Percentiles rank a stretch among this genome's conserved stretches.
These are phyloP conservation scores for Russula brevipes DNA, from an alignment of 768 basidiomycete genomes.

Conservation along the genomic window DNA sequence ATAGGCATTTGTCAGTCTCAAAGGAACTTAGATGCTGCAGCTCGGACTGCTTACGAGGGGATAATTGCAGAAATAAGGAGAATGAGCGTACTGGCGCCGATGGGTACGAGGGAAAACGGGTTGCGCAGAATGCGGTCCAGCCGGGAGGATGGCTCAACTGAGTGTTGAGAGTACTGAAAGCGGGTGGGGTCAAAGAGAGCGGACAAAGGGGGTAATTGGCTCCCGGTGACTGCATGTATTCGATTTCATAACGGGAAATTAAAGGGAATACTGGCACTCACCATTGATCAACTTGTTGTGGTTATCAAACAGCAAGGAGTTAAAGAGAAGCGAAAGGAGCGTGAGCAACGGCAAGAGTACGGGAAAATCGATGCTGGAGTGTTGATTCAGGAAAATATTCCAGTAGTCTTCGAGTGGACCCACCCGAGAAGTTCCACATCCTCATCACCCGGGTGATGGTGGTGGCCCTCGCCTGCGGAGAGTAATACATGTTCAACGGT, in stretches of 20 bases:
- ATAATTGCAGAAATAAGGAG: constrained; percentile 49
- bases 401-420: constrained; percentile 23
- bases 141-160: constrained; percentile 19
- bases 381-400: not conserved
- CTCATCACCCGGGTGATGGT: constrained; percentile 65
- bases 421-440: constrained; percentile 39
- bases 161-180: constrained; percentile 32
- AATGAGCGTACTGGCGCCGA: constrained; percentile 52
- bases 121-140: constrained; percentile 45
- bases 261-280: constrained; percentile 34
- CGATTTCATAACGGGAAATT: not conserved
- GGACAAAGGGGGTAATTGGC: constrained; percentile 51
- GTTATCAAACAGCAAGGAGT: constrained; percentile 55
- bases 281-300: constrained; percentile 61
- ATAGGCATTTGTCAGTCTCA: not conserved
- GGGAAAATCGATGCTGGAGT: constrained; percentile 60
- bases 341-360: constrained; percentile 50
- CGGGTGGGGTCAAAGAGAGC: constrained; percentile 45
- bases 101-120: constrained; percentile 66
- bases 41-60: constrained; percentile 41
- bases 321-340: constrained; percentile 51
- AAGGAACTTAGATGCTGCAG: not conserved
- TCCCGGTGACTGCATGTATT: constrained; percentile 47
- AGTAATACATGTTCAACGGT: constrained; percentile 88
- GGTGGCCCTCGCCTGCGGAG: constrained; percentile 58